Evolutionary conservation across 2,329 filamentous ascomycete species (phyloP).

Genomic region (Chaetomium olivaceum): DNA sequence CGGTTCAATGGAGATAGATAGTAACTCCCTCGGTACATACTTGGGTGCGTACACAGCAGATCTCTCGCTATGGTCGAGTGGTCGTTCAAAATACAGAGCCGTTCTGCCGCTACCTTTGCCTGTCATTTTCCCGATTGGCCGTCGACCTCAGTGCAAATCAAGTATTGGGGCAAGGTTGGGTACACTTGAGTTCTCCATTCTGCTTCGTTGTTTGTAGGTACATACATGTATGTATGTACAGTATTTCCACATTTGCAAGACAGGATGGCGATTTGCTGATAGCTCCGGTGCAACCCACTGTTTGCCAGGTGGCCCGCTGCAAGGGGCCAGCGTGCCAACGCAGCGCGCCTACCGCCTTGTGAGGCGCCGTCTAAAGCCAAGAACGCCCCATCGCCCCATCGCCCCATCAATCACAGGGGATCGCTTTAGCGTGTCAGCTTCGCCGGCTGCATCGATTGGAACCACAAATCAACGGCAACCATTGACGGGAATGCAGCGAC

Average conservation of each 20-base stretch:
- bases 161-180: too few relatives aligned
- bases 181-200: too few relatives aligned
- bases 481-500: not conserved
- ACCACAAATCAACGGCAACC: slow-evolving; percentile 5
- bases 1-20: not conserved
- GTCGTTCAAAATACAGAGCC: not conserved
- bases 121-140: not conserved
- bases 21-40: not conserved
- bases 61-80: not conserved
- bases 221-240: too few relatives aligned
- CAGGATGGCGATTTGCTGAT: not conserved
- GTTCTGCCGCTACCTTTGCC: not conserved
- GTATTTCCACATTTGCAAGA: too few relatives aligned
- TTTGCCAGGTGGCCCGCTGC: not conserved
- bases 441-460: not conserved
- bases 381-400: not conserved
- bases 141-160: too few relatives aligned
- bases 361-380: slow-evolving; percentile 15
- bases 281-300: not conserved
- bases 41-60: not conserved
- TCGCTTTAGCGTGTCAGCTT: slow-evolving; percentile 8
- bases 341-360: not conserved
- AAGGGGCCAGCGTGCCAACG: not conserved
- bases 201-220: too few relatives aligned
- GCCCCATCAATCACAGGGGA: too few relatives aligned